Evolutionary conservation across 116 monocot species (phyloP).

Genomic region (Thalassia testudinum): DNA sequence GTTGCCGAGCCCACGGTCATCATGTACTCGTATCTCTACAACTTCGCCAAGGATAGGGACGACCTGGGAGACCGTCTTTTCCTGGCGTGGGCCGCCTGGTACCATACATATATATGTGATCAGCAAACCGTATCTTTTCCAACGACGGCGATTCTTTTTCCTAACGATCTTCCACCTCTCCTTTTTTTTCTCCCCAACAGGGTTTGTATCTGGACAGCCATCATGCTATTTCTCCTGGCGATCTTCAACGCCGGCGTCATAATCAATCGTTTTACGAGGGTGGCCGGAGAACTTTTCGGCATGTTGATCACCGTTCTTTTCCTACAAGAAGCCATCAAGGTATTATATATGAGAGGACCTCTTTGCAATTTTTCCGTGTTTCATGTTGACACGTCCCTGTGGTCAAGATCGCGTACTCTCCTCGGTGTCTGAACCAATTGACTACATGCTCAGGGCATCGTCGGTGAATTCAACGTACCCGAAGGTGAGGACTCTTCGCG

Average conservation of each 20-base stretch:
- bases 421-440: too few species aligned
- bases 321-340: slow-evolving; percentile 90
- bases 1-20: slow-evolving; percentile 91
- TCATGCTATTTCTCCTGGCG: slow-evolving; percentile 65
- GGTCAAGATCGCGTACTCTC: too few species aligned
- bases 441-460: slow-evolving; percentile 52
- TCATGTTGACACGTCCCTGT: too few species aligned
- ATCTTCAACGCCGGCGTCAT: slow-evolving; percentile 62
- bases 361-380: too few species aligned
- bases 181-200: slow-evolving; percentile 24
- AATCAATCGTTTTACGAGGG: slow-evolving; percentile 81
- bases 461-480: slow-evolving; percentile 61
- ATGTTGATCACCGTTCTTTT: slow-evolving; percentile 92
- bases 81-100: slow-evolving; percentile 88
- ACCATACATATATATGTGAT: neutral
- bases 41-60: slow-evolving; percentile 42
- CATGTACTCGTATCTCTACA: slow-evolving; percentile 86
- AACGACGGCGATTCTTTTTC: too few species aligned
- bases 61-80: slow-evolving; percentile 46
- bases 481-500: slow-evolving; percentile 32
- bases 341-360: too few species aligned
- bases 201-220: slow-evolving; percentile 93
- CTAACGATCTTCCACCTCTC: neutral
- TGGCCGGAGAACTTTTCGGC: slow-evolving; percentile 87
- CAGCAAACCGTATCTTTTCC: too few species aligned